Evolutionary conservation across 2,329 filamentous ascomycete species (phyloP), one percentile per base, ranked within the genome.

Genomic region (Aquanectria penicillioides): DNA sequence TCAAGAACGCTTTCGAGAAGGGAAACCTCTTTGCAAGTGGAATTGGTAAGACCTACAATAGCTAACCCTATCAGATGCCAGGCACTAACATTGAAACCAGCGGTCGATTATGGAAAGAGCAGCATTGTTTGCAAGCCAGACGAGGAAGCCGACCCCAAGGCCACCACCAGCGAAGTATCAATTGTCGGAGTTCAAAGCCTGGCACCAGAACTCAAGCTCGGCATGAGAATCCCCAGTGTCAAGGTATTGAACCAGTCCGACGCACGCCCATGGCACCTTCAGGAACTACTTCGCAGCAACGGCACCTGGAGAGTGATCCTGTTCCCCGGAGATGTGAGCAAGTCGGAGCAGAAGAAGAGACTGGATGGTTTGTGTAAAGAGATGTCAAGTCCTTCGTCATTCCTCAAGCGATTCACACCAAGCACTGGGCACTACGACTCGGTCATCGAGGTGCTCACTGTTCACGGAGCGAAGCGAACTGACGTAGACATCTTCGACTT

Each of bases 1-100:
- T 90, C 74, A 86, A 87, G 62, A 73, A 83, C 0, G 83, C 82
- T 0, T 89, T 90, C 64, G 69, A 82, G n/a, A 70, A 90, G 88
- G 72, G 82, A 82, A 23, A 87, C 0, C 73, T 28, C 80, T 69
- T 69, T n/a, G 64, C 66, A 6, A 65, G 61, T 17, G 63, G 61
- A 5, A 50, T 61, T 18, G 60, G 62, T 55, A 59, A 11, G 37
- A 6, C 20, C 6, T 8, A 26, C 17, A 15, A 10, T 20, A 3
- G 12, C 29, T 29, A 12, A 12, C 26, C 12, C 7, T 7, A 29
- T 7, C 12, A 29, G 26, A 29, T 29, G 26, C 12, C 12, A 7
- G 26, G 12, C 7, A 5, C 60, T 62, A 15, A 62, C 28, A n/a
- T 26, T 12, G 10, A 26, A 33, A 15, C 10, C 33, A 22, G 41